Base-by-base conservation (phyloP, 768 basidiomycete genomes). In the Piloderma croceum region DNA sequence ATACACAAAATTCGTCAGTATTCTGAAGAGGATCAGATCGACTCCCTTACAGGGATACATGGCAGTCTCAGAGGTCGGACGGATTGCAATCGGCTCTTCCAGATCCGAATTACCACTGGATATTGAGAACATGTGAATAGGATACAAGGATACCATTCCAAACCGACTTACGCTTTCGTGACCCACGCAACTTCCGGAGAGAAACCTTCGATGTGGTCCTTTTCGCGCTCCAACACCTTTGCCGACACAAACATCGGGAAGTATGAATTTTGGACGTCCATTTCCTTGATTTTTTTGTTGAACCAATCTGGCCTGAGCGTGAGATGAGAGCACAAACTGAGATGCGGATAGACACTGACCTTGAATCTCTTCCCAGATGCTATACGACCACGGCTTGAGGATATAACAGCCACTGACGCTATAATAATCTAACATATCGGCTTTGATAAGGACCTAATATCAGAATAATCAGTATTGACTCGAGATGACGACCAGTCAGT, bases 171-270 rank as follows among this genome's bases (percentile, higher is more conserved):
- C 88, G 94, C 94, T 64, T 78, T 74, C 19, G 96, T 99, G 42
- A 99, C 96, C 96, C 96, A 99, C n/a, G 96, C 96, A 24, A 99
- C 96, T 64, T 99, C 96, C 3, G 96, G 93, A 42, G 94, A 94
- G 68, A 99, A 99, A 3, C 96, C 96, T 61, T 98, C 96, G 44
- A 99, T 90, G 60, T 99, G 96, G 53, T 98, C 82, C 69, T 98
- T 98, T 64, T 99, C 96, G 39, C 88, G 77, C 63, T 99, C 93
- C 42, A 99, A 76, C 19, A 93, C 88, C 42, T 88, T 90, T 43
- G 76, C 63, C 0, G 92, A 93, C 24, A 99, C 87, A 53, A 98
- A 98, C 90, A 99, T 97, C 3, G 96, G 96, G 76, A 99, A 99
- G 59, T 97, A 99, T 4, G 90, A 83, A 60, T 98, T 97, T 61